Base-by-base conservation (phyloP, 306 rosid species). In the Castanea crenata region DNA sequence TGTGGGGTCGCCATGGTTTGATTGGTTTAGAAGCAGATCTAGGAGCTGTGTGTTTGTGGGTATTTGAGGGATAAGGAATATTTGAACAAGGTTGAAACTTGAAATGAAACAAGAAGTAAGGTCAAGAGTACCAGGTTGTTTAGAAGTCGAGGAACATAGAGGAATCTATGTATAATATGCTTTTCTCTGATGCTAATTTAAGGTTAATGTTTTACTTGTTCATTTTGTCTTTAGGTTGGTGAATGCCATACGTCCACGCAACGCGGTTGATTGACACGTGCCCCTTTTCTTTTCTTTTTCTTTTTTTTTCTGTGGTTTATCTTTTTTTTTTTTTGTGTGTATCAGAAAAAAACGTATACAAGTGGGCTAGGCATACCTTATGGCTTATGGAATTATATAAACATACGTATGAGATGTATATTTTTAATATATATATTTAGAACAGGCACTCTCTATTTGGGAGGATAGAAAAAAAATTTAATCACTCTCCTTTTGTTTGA, bases 1-100 rank as follows among this genome's bases (percentile, higher is more conserved):
- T 81, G 84, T 16, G 87, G 76, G 23, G 87, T 83, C 55, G 86
- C 90, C 94, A 90, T 90, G 87, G 75, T 83, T 86, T 79, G 75
- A 68, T 27, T 62, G 65, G 27, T 59, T 27, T 7, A 1, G 41
- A 3, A 70, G 59, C 21, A 51, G 86, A 79, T 87, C 81, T 76
- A 55, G 21, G 69, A 51, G 55, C 55, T 64, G 25, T n/a, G 44
- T 38, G 32, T 4, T 55, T 32, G 23, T 13, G 54, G 82, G 75
- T 34, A 74, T 35, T 81, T 19, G 18, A 64, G 25, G 25, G 20
- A 21, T 8, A 34, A 6, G n/a, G 20, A 1, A 11, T 4, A 19
- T n/a, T 7, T 23, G 13, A 20, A 19, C 21, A 20, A 57, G 63
- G 29, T 57, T 1, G 63, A 57, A 71, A 73, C 64, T 61, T 13